phyloP scores from a whole-genome alignment of 2,329 filamentous ascomycete genomes.

The Zymoseptoria passerinii region DNA sequence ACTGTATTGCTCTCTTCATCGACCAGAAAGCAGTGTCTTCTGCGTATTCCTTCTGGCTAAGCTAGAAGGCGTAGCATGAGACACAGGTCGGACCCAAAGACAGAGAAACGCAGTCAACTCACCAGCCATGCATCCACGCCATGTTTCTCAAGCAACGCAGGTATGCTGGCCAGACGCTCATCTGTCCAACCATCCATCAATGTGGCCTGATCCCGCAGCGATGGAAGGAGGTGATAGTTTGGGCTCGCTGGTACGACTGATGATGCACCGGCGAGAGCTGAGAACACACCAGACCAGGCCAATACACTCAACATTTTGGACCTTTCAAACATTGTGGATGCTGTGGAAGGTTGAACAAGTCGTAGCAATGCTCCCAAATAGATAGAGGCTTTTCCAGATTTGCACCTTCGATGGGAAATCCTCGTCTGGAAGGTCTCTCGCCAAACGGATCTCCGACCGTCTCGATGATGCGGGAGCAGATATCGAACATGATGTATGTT shows the following conservation, averaged over 20 bases:
- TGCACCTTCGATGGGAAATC: too few species aligned
- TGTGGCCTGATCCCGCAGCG: constrained; percentile 13
- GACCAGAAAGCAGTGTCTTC: constrained; percentile 21
- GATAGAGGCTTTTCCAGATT: background rate
- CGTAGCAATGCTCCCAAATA: background rate
- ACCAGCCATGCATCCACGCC: constrained; percentile 19
- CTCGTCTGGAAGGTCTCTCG: too few species aligned
- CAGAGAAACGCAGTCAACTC: background rate
- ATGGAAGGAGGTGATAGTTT: constrained; percentile 6
- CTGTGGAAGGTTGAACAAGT: background rate
- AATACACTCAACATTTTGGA: background rate
- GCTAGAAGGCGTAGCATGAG: background rate
- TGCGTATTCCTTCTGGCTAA: constrained; percentile 17
- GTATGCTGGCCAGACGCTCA: constrained; percentile 12
- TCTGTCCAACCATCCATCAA: constrained; percentile 15
- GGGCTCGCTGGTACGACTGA: background rate
- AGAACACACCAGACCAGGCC: background rate
- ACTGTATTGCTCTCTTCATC: constrained; percentile 15
- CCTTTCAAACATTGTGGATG: background rate
- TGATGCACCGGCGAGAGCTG: background rate
- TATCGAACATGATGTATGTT: too few species aligned
- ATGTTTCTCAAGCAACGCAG: constrained; percentile 10
- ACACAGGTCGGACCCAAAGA: background rate
- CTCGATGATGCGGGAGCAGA: too few species aligned
- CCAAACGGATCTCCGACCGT: too few species aligned